These are phyloP conservation scores for Sistotremastrum niveocremeum DNA, from an alignment of 768 basidiomycete species.

Conservation along the genomic window DNA sequence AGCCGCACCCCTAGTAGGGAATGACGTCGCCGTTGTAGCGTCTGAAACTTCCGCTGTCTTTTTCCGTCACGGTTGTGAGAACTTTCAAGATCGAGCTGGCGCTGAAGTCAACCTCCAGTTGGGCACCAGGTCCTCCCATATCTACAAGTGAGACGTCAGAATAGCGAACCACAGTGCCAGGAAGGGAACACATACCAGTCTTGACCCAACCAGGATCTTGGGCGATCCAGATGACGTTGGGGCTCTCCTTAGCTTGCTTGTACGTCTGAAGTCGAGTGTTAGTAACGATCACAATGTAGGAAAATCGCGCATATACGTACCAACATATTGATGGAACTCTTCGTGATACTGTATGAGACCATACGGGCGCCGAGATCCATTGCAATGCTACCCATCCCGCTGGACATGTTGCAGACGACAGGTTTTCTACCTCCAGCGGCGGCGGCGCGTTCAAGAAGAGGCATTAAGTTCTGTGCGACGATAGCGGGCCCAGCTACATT, in stretches of 20 bases:
- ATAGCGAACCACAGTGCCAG: not conserved
- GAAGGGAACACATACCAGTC: conserved; percentile 15
- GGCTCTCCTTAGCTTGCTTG: conserved; percentile 22
- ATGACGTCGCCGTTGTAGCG: conserved; percentile 17
- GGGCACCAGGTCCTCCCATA: conserved; percentile 21
- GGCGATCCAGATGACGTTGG: conserved; percentile 19
- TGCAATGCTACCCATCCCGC: conserved; percentile 21
- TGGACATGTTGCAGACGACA: conserved; percentile 22
- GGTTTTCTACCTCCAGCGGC: conserved; percentile 13
- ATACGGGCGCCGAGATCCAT: conserved; percentile 14
- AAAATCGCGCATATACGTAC: conserved; percentile 10
- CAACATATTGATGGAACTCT: conserved; percentile 28
- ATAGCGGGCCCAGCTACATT: conserved; percentile 25
- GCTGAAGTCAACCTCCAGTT: conserved; percentile 18
- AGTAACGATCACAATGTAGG: not conserved
- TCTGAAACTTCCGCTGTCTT: conserved; percentile 20
- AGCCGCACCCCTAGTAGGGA: conserved; percentile 16
- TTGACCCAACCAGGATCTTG: conserved; percentile 28
- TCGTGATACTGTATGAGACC: conserved; percentile 23
- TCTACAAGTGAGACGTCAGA: conserved; percentile 10
- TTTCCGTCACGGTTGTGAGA: conserved; percentile 11
- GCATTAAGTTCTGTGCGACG: conserved; percentile 20
- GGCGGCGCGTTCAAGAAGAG: conserved; percentile 17
- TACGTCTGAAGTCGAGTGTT: conserved; percentile 15
- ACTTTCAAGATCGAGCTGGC: conserved; percentile 17